Percentiles rank a stretch among this genome's conserved stretches.
Conservation (phyloP, 148 eudicot genomes). For the Nyssa sinensis region DNA sequence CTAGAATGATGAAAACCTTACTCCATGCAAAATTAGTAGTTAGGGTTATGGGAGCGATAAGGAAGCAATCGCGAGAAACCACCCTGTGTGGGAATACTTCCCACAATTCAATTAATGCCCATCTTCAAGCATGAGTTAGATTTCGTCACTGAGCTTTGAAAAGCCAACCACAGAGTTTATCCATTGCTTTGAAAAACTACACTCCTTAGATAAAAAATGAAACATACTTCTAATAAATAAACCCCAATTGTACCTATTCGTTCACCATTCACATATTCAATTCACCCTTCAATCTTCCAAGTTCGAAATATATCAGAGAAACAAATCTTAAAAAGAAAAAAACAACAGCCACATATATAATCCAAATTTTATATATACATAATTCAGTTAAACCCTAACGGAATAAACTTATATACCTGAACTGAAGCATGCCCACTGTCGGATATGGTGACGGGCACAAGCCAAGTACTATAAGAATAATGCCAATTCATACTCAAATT, state of each 20-base stretch:
- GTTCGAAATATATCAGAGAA: not conserved
- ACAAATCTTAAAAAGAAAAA: not conserved
- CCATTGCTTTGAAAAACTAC: not conserved
- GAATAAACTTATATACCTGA: constrained; percentile 44
- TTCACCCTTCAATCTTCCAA: not conserved
- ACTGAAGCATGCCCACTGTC: constrained; percentile 79
- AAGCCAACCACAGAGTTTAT: not conserved
- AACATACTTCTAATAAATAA: too few relatives aligned
- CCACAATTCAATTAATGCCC: constrained; percentile 3
- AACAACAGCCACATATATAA: not conserved
- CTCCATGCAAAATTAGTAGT: not conserved
- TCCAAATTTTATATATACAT: too few relatives aligned
- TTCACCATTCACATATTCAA: too few relatives aligned
- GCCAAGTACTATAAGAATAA: constrained; percentile 74
- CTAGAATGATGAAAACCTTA: not conserved
- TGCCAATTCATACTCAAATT: constrained; percentile 81
- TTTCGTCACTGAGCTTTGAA: not conserved
- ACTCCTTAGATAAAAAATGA: too few relatives aligned
- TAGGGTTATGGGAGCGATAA: not conserved
- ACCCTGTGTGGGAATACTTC: not conserved
- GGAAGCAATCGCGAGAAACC: not conserved
- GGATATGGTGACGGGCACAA: constrained; percentile 51
- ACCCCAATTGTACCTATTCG: too few relatives aligned
- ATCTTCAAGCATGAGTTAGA: not conserved
- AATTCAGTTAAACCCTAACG: not conserved